These are phyloP conservation scores for Daldinia sp. DNA, from an alignment of 2,329 filamentous ascomycete genomes.

Conservation along the genomic window DNA sequence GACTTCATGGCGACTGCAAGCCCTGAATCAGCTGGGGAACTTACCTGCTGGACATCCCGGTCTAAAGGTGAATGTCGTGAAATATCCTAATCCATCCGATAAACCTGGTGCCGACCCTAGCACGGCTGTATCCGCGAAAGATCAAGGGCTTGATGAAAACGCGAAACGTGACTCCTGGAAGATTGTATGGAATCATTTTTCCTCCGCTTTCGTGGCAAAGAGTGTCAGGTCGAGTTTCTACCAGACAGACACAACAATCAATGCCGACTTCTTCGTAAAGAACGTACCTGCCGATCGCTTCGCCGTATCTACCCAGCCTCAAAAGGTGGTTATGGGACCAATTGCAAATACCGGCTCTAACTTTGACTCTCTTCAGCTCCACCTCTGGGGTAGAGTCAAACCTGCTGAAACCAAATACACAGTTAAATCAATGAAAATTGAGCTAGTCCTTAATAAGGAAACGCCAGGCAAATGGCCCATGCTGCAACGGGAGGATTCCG, in stretches of 20 bases:
- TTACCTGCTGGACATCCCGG: constrained; percentile 60
- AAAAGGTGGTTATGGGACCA: constrained; percentile 44
- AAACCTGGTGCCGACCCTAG: constrained; percentile 14
- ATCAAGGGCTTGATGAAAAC: not conserved
- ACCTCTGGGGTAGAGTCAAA: constrained; percentile 76
- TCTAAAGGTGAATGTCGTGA: constrained; percentile 59
- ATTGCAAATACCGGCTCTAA: constrained; percentile 66
- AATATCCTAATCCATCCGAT: constrained; percentile 49
- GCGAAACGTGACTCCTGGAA: constrained; percentile 37
- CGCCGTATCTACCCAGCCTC: constrained; percentile 52
- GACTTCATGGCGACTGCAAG: constrained; percentile 61
- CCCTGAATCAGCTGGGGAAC: constrained; percentile 59
- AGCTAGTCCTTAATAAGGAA: constrained; percentile 78
- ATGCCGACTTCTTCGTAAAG: constrained; percentile 57
- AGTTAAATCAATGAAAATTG: constrained; percentile 83
- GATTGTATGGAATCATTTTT: constrained; percentile 42
- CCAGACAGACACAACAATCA: constrained; percentile 55
- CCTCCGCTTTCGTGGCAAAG: constrained; percentile 44
- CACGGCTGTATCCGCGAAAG: not conserved
- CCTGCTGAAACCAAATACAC: constrained; percentile 68
- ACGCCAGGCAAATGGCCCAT: constrained; percentile 75
- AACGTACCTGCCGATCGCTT: constrained; percentile 58
- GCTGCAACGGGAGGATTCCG: constrained; percentile 61
- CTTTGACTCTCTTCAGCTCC: constrained; percentile 65
- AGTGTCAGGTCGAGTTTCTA: constrained; percentile 58